These are phyloP conservation scores for Chenopodium berlandieri DNA, from an alignment of 148 eudicot species.

Conservation along the genomic window DNA sequence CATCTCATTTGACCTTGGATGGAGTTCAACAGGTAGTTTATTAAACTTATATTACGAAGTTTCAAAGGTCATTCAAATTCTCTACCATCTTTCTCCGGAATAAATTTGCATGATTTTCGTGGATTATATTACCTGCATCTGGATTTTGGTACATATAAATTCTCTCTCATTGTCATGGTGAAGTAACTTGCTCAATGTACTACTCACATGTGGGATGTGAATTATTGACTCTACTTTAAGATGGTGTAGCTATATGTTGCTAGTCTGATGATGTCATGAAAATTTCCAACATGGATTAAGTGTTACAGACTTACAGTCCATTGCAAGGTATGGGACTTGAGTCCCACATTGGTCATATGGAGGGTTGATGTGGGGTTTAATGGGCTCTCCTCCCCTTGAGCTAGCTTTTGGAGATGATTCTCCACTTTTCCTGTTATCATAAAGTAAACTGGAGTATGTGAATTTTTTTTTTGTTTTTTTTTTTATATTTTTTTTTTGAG, in stretches of 20 bases:
- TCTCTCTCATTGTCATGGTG: not conserved
- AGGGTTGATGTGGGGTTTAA: too few species aligned
- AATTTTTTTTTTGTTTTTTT: not conserved
- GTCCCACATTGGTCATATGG: too few species aligned
- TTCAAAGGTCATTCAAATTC: not conserved
- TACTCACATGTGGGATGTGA: not conserved
- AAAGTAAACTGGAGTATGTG: not conserved
- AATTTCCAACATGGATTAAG: too few species aligned
- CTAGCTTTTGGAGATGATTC: too few species aligned
- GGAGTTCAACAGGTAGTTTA: not conserved
- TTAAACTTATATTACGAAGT: not conserved
- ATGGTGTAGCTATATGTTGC: not conserved
- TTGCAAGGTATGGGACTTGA: too few species aligned
- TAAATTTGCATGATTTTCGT: not conserved
- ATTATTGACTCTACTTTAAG: not conserved
- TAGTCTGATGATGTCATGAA: not conserved
- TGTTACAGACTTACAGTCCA: too few species aligned
- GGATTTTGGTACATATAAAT: not conserved
- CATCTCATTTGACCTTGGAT: not conserved
- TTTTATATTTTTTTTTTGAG: too few species aligned
- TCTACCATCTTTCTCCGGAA: not conserved
- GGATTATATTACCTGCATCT: not conserved
- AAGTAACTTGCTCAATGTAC: not conserved
- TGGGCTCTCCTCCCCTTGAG: too few species aligned
- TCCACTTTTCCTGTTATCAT: too few species aligned